Evolutionary conservation across 306 rosid genomes (phyloP).

Genomic region (Quercus suber): DNA sequence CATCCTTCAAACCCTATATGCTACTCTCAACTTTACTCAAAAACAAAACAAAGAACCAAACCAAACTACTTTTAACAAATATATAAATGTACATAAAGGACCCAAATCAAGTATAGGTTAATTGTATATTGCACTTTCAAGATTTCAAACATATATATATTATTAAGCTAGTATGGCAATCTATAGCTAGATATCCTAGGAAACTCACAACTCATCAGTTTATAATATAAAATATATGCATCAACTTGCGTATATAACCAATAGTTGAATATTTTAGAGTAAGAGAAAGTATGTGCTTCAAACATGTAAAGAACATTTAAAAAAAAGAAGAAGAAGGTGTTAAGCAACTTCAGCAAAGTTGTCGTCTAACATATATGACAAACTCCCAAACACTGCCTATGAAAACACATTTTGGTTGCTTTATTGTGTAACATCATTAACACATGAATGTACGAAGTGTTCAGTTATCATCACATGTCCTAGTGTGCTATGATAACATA

Average conservation of each 20-base stretch:
- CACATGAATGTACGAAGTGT: not conserved
- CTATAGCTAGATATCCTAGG: no score
- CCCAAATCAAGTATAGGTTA: not conserved
- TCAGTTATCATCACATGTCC: not conserved
- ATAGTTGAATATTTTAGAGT: no score
- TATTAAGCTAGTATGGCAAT: no score
- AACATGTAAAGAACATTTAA: no score
- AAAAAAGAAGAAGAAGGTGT: no score
- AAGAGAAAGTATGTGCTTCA: no score
- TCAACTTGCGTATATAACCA: no score
- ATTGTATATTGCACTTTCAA: not conserved
- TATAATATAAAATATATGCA: no score
- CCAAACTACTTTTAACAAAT: slow-evolving; percentile 8
- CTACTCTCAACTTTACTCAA: slow-evolving; percentile 28
- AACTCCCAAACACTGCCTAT: not conserved
- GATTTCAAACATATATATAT: not conserved
- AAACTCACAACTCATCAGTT: no score
- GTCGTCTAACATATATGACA: no score
- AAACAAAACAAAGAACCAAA: slow-evolving; percentile 24
- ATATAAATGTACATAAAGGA: not conserved
- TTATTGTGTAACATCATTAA: not conserved
- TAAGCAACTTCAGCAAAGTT: no score
- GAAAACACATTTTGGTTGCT: not conserved
- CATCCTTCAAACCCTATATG: slow-evolving; percentile 4
- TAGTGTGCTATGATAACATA: not conserved